A percentile compares a stretch with the other conserved stretches of the same genome.
Conservation (phyloP, 192 early-diverging fungal species). For the Linnemannia schmuckeri region DNA sequence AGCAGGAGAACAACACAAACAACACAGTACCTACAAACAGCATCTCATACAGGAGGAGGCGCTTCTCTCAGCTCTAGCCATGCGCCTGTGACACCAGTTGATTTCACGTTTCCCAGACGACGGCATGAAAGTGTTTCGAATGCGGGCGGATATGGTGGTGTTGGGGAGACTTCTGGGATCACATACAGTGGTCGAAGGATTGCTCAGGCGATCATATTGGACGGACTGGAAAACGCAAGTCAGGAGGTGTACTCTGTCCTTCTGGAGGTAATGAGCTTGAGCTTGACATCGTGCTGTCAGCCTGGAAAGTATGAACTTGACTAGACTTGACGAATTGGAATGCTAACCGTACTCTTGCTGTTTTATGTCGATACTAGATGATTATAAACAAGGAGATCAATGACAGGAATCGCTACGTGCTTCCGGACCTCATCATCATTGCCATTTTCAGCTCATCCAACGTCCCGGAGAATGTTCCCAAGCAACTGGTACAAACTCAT, state of each 20-base stretch:
- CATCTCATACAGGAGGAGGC: conserved; percentile 6
- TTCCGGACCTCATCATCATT: conserved; percentile 54
- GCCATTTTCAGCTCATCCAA: conserved; percentile 45
- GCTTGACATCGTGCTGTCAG: background rate
- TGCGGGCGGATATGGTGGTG: conserved; percentile 23
- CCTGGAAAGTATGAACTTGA: background rate
- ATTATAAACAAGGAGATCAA: conserved; percentile 55
- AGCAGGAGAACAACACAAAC: conserved; percentile 10
- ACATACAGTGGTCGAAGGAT: conserved; percentile 41
- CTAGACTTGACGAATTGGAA: background rate
- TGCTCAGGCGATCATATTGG: conserved; percentile 59
- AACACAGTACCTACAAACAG: conserved; percentile 4
- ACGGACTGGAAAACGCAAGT: conserved; percentile 52
- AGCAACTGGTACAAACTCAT: conserved; percentile 45
- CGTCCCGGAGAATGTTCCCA: conserved; percentile 54
- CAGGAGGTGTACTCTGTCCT: conserved; percentile 50
- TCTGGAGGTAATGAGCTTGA: conserved; percentile 42
- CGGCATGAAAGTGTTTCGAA: conserved; percentile 51
- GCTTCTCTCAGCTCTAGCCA: conserved; percentile 9
- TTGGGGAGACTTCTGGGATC: conserved; percentile 28
- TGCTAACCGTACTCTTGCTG: background rate
- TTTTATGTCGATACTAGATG: conserved; percentile 26
- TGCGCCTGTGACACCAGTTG: conserved; percentile 48
- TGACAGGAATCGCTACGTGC: conserved; percentile 40
- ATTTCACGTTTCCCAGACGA: conserved; percentile 54